Conservation (phyloP, 192 early-diverging fungal genomes). For the Mortierella hygrophila region DNA sequence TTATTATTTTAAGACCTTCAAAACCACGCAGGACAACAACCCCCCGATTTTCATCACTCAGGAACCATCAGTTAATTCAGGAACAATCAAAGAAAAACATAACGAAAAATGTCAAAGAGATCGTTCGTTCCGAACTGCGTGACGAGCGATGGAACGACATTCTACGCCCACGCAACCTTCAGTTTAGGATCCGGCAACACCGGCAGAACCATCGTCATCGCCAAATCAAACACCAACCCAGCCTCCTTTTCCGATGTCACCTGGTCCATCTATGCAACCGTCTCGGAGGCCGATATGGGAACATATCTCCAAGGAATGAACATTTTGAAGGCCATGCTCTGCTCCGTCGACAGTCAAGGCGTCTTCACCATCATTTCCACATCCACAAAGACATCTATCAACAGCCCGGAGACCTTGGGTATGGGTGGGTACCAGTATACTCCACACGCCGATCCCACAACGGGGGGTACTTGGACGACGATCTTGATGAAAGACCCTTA, state of each 20-base stretch:
- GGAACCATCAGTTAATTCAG: neutral
- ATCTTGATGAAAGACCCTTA: constrained; percentile 11
- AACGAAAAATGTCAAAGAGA: neutral
- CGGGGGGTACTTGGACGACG: constrained; percentile 21
- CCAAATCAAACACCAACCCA: constrained; percentile 24
- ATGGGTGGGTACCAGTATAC: constrained; percentile 19
- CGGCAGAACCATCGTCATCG: constrained; percentile 8
- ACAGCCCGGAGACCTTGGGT: neutral
- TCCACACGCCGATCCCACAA: neutral
- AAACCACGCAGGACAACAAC: neutral
- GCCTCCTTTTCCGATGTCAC: constrained; percentile 11
- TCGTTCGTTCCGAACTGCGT: constrained; percentile 13
- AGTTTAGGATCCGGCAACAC: neutral
- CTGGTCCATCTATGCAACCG: constrained; percentile 21
- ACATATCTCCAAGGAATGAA: constrained; percentile 9
- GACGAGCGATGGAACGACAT: constrained; percentile 19
- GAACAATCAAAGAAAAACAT: neutral
- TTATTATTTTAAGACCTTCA: neutral
- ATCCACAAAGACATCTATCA: neutral
- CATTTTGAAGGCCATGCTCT: neutral
- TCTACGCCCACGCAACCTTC: constrained; percentile 17
- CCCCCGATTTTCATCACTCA: neutral
- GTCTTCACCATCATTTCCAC: constrained; percentile 29
- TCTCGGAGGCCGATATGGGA: constrained; percentile 2
- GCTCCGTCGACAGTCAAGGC: constrained; percentile 14